Conservation (phyloP, 2,329 filamentous ascomycete genomes). For the Cladosporium sp. region DNA sequence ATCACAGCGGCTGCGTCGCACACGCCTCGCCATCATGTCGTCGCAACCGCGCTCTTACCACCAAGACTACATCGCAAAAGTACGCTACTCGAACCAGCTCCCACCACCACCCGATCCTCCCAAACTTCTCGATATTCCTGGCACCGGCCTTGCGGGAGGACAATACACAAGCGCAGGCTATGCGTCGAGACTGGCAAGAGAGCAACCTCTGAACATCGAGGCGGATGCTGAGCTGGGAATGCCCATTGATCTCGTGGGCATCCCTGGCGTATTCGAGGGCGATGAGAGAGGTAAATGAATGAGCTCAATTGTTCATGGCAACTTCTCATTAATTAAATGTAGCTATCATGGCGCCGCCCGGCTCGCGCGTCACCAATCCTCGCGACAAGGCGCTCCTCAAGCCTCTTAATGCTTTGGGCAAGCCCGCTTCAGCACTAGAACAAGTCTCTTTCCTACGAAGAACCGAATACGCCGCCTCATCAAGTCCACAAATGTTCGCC, state of each 20-base stretch:
- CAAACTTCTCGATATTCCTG: slow-evolving; percentile 95
- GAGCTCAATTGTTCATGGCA: neutral
- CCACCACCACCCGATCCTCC: slow-evolving; percentile 92
- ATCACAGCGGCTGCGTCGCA: neutral
- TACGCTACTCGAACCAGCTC: slow-evolving; percentile 92
- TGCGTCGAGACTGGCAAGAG: slow-evolving; percentile 81
- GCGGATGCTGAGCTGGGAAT: slow-evolving; percentile 97
- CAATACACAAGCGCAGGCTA: slow-evolving; percentile 91
- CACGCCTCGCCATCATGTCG: slow-evolving; percentile 19
- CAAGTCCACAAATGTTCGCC: slow-evolving; percentile 48
- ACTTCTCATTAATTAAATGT: slow-evolving; percentile 19
- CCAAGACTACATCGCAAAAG: slow-evolving; percentile 95
- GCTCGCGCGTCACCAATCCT: slow-evolving; percentile 72
- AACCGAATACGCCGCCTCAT: slow-evolving; percentile 85
- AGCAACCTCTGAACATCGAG: slow-evolving; percentile 94
- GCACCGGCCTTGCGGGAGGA: slow-evolving; percentile 80
- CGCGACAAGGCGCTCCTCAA: slow-evolving; percentile 82
- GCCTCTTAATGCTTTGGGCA: slow-evolving; percentile 80
- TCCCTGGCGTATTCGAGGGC: slow-evolving; percentile 91
- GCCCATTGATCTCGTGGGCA: slow-evolving; percentile 91
- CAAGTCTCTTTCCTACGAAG: slow-evolving; percentile 91
- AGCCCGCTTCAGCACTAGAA: slow-evolving; percentile 72
- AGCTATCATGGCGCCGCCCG: slow-evolving; percentile 65
- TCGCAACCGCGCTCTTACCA: slow-evolving; percentile 55
- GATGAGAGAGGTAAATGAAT: slow-evolving; percentile 77